Percentiles rank a stretch among this genome's conserved stretches.
Conservation (phyloP, 2,329 filamentous ascomycete genomes). For the Paramyrothecium roridum region DNA sequence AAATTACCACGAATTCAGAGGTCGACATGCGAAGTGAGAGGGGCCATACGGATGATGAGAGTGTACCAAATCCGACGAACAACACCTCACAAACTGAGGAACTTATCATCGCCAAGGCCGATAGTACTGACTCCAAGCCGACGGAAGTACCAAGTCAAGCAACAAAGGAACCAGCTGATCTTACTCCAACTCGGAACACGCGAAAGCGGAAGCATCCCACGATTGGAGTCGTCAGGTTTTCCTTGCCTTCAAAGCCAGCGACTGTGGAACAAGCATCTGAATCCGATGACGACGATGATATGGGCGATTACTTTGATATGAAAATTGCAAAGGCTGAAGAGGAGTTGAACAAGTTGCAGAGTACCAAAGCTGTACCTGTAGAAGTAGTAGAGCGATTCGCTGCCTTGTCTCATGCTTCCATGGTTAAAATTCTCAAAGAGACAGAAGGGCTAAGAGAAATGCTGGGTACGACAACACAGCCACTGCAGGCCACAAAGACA, state of each 20-base stretch:
- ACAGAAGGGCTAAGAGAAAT: conserved; percentile 39
- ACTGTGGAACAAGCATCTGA: conserved; percentile 32
- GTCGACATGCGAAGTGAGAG: conserved; percentile 31
- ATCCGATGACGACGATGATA: conserved; percentile 57
- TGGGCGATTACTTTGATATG: conserved; percentile 53
- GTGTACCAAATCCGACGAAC: background rate
- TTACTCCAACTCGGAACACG: conserved; percentile 7
- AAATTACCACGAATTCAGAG: conserved; percentile 39
- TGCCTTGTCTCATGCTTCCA: conserved; percentile 44
- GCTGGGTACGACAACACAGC: conserved; percentile 23
- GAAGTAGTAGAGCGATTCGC: conserved; percentile 45
- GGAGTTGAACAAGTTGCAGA: conserved; percentile 45
- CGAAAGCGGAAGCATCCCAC: conserved; percentile 21
- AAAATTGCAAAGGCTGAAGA: conserved; percentile 50
- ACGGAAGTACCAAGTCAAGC: no score
- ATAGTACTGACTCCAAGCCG: no score
- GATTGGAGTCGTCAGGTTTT: conserved; percentile 33
- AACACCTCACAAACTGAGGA: background rate
- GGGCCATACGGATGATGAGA: conserved; percentile 14
- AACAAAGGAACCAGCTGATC: no score
- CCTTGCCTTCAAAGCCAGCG: conserved; percentile 34
- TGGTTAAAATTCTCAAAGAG: conserved; percentile 44
- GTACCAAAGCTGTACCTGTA: conserved; percentile 29
- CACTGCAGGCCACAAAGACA: conserved; percentile 2
- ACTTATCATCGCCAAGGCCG: no score